Base-by-base conservation (phyloP, 192 early-diverging fungal genomes). In the Mortierella antarctica region DNA sequence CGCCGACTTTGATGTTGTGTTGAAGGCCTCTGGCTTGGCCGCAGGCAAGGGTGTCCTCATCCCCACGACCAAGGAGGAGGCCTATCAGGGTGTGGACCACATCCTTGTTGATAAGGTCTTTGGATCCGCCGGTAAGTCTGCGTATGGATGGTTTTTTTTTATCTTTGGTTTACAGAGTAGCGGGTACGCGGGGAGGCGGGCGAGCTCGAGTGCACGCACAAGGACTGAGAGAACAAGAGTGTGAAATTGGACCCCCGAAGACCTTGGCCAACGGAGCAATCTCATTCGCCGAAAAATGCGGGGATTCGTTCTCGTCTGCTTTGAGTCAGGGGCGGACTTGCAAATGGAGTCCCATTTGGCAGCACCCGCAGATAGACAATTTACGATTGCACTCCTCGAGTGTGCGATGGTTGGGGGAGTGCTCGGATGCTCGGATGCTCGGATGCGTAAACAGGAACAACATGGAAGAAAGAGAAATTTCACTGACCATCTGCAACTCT, bases 21-120 rank as follows among this genome's bases (percentile, higher is more conserved):
- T 87, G 21, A 87, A 89, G 84, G 98, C 98, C 46, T 97, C 95
- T 48, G 98, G 98, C 49, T 88, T 99, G 51, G 98, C 98, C 41
- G 98, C 95, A 46, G 98, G 97, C 61, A 99, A 99, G 86, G 98
- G 98, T 41, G 98, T 99, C 7, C 74, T 98, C 61, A 89, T 99
- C 53, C 98, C 98, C 7, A 86, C 87, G 39, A 92, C 89, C 45
- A 91, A 91, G 72, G 88, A 91, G 57, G 98, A 99, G 73, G 96
- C 96, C 21, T 76, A 96, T 45, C 82, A 89, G 15, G 95, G 93
- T 13, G 89, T 99, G 56, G 89, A 93, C 64, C 73, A 88, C 40
- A 96, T 99, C 68, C 95, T 99, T 96, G 91, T 98, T 6, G 89
- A 93, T 71, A 85, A 87, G 57, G 94, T 91, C 75, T 99, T 99